Percentiles rank a stretch among this genome's conserved stretches.
These are phyloP conservation scores for Epichloe coenophiala DNA, from an alignment of 2,329 filamentous ascomycete genomes.

Conservation along the genomic window DNA sequence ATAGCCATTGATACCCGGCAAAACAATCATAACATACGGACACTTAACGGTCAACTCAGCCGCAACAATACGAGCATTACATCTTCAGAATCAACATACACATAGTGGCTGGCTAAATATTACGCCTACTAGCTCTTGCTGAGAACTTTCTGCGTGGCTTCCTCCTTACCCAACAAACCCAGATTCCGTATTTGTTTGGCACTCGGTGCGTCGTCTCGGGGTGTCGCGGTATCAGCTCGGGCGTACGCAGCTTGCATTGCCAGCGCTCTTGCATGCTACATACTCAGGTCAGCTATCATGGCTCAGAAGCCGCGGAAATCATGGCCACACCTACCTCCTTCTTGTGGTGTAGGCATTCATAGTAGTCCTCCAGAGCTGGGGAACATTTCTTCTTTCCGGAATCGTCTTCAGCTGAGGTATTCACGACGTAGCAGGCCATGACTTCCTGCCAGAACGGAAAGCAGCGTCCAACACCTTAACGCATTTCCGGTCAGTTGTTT, in stretches of 20 bases:
- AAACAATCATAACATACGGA: not conserved
- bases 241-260: slow-evolving; percentile 76
- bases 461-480: slow-evolving; percentile 57
- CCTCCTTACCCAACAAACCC: slow-evolving; percentile 71
- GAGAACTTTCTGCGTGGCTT: slow-evolving; percentile 55
- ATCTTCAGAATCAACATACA: not conserved
- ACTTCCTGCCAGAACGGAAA: slow-evolving; percentile 99
- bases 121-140: slow-evolving; percentile 16
- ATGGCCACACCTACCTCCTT: slow-evolving; percentile 64
- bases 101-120: not conserved
- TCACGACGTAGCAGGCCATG: slow-evolving; percentile 94
- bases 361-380: slow-evolving; percentile 85
- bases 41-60: not conserved
- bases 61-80: not conserved
- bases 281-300: slow-evolving; percentile 9
- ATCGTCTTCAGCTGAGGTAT: slow-evolving; percentile 65
- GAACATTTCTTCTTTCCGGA: slow-evolving; percentile 79
- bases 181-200: slow-evolving; percentile 79
- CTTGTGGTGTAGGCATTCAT: slow-evolving; percentile 96
- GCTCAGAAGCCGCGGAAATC: not conserved
- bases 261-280: slow-evolving; percentile 61
- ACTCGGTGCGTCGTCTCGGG: slow-evolving; percentile 68
- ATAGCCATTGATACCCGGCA: not conserved
- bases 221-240: slow-evolving; percentile 60
- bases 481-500: slow-evolving; percentile 10